phyloP scores from a whole-genome alignment of 2,329 filamentous ascomycete genomes.

The Microcyclosporella mali region DNA sequence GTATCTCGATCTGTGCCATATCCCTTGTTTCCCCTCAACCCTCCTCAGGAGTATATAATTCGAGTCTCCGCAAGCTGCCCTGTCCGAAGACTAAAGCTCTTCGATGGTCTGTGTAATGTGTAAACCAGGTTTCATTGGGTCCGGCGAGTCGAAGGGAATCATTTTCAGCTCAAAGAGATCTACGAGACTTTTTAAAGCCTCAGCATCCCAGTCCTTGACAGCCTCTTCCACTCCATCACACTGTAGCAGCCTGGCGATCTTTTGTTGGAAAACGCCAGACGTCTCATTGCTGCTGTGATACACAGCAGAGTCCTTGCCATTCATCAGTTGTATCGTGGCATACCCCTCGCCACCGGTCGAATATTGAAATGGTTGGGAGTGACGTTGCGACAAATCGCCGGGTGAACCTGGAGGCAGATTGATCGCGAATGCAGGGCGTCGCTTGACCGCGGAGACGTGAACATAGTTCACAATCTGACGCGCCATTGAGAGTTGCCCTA shows the following conservation, averaged over 20 bases:
- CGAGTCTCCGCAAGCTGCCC: no score
- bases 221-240: conserved; percentile 6
- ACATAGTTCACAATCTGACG: not conserved
- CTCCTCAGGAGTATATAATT: no score
- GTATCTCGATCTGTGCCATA: no score
- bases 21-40: no score
- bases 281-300: not conserved
- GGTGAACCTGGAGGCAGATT: not conserved
- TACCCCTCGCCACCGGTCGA: not conserved
- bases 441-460: conserved; percentile 2
- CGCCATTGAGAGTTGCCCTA: not conserved
- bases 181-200: conserved; percentile 4
- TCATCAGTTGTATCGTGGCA: not conserved
- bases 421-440: not conserved
- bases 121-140: conserved; percentile 5
- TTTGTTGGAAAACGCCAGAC: not conserved
- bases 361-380: no score
- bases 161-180: conserved; percentile 4
- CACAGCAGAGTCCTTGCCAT: not conserved
- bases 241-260: conserved; percentile 1
- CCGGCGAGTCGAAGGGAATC: conserved; percentile 2
- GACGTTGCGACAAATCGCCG: not conserved
- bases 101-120: conserved; percentile 6
- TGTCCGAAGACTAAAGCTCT: no score
- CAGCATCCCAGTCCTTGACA: conserved; percentile 5